Evolutionary conservation across 1,139 yeast species (phyloP).

Genomic region (Meyerozyma athensensis): DNA sequence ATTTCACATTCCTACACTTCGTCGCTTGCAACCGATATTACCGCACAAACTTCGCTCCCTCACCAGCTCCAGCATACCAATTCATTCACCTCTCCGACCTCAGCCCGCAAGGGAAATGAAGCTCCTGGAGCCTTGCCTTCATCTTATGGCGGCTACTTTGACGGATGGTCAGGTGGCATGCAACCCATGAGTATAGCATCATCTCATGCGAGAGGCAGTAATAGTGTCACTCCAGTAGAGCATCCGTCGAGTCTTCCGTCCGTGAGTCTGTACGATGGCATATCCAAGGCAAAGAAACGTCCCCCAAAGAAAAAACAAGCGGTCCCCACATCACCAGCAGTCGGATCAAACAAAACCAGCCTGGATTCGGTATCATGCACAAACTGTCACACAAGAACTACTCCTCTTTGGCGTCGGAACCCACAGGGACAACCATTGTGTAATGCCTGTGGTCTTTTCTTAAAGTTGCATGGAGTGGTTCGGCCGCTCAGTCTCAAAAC

Average conservation of each 20-base stretch:
- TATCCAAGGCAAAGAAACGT: slow-evolving; percentile 2
- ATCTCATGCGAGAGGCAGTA: not conserved
- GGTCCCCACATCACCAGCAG: slow-evolving; percentile 3
- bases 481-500: slow-evolving; percentile 26
- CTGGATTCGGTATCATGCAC: slow-evolving; percentile 15
- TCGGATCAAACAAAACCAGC: not conserved
- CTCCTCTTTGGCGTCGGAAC: slow-evolving; percentile 25
- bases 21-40: slow-evolving; percentile 1
- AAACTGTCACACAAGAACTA: slow-evolving; percentile 24
- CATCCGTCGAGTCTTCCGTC: not conserved
- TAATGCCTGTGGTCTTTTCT: slow-evolving; percentile 25
- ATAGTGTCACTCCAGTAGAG: not conserved
- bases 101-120: not conserved
- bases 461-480: slow-evolving; percentile 24
- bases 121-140: not conserved
- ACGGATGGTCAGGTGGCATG: not conserved
- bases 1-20: slow-evolving; percentile 1
- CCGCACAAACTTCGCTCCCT: slow-evolving; percentile 2
- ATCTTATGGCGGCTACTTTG: not conserved
- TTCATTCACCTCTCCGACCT: not conserved
- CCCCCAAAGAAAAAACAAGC: slow-evolving; percentile 5
- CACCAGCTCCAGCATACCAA: slow-evolving; percentile 3
- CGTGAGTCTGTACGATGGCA: not conserved
- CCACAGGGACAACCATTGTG: slow-evolving; percentile 26
- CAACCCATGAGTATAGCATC: not conserved